Base-by-base conservation (phyloP, 225 moss, liverwort and hornwort species). In the Sphagnum contortum region DNA sequence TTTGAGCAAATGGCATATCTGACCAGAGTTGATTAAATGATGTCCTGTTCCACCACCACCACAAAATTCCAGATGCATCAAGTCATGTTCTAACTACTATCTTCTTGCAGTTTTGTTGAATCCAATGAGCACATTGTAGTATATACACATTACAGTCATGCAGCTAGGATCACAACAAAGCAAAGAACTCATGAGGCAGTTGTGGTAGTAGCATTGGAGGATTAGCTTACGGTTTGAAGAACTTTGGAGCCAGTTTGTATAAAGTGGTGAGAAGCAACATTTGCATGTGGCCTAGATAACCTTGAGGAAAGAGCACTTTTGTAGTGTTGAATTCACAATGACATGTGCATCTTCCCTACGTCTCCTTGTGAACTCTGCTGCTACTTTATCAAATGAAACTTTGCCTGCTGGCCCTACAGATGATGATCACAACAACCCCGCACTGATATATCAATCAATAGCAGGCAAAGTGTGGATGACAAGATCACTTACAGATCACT, bases 341-440 rank as follows among this genome's bases (percentile, higher is more conserved):
- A 79, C 70, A 70, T 83, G 79, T 48, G 83, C 83, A 73, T 83
- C 79, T 44, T 80, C 83, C 68, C 76, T 48, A 11, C 83, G 68
- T 55, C 74, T 71, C 48, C 72, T 80, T 5, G 83, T 69, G 65
- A 80, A 77, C 59, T 83, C 83, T 61, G 50, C 55, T 5, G 70
- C 83, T 45, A 79, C 71, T 68, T 77, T 46, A 4, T 69, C 69
- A 29, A 70, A 77, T 50, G 68, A 5, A 64, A 79, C 70, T 52
- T 9, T 52, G 6, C 52, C 52, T 52, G 52, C 7, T 52, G 29
- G 29, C 29, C 29, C 29, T 29, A 29, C 29, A 29, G 29, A 29
- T 29, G 29, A 29, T 29, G 29, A 29, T 29, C 29, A 29, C 29
- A 29, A 29, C 29, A 29, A 29, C 29, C 29, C 29, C 29, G 1